Base-by-base conservation (phyloP, 179 eudicot species). In the Nepenthes alata region DNA sequence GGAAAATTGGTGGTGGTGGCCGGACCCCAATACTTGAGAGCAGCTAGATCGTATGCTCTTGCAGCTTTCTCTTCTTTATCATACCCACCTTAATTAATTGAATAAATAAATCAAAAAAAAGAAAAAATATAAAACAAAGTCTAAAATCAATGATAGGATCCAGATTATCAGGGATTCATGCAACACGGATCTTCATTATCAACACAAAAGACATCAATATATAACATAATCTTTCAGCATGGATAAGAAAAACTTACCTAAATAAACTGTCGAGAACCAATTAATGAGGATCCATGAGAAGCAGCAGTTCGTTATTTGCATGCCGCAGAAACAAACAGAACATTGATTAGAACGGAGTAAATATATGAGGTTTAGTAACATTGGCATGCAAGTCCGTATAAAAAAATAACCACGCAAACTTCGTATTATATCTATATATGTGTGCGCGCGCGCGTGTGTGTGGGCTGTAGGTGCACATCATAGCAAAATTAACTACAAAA, bases 1-100 rank as follows among this genome's bases (percentile, higher is more conserved):
- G 85, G 83, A 69, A 87, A 89, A 73, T 89, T 87, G 3, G 97
- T 89, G 34, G 95, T 87, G 51, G 97, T 87, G 38, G 95, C 79
- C 62, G 85, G 84, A 71, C 96, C 96, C 96, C 96, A 89, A 71
- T 89, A 89, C 74, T 89, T 89, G 58, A 89, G 91, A 60, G 96
- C 96, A 16, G 96, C 96, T 72, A 86, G 81, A 78, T 89, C 96
- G 69, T 89, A 89, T 68, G 97, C 95, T 71, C 89, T 76, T 60
- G 95, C 97, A 47, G 97, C 97, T 67, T 81, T 87, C 64, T 89
- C 97, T 77, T 89, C 97, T 71, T 83, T 87, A 70, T 89, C 95
- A 78, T 89, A 89, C 45, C 97, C 97, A 55, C 97, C 96, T 89
- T 3, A 67, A 62, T 61, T 45, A 47, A 53, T 10, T 25, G 25